A percentile compares a stretch with the other conserved stretches of the same genome.
phyloP scores from a whole-genome alignment of 768 basidiomycete species.

The Porphyrellus cyaneotinctus region DNA sequence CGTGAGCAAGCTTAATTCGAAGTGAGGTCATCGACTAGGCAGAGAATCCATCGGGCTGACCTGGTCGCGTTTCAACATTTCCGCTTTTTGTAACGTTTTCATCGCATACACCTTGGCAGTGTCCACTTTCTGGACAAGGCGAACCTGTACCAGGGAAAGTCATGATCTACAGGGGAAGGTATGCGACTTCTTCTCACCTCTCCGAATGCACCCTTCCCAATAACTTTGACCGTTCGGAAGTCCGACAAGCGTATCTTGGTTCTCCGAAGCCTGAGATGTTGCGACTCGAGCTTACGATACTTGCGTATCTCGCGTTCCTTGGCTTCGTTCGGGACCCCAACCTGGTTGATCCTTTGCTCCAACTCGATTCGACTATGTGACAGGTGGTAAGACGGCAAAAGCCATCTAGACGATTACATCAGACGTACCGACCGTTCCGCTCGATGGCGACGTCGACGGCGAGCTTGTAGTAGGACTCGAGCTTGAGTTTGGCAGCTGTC shows the following conservation, averaged over 20 bases:
- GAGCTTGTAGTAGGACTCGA: constrained; percentile 97
- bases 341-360: constrained; percentile 78
- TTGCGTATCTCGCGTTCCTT: constrained; percentile 87
- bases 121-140: constrained; percentile 94
- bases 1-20: constrained; percentile 78
- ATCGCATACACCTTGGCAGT: constrained; percentile 99
- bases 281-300: constrained; percentile 82
- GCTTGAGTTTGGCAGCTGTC: constrained; percentile 92
- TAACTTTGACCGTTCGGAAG: constrained; percentile 96
- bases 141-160: constrained; percentile 51
- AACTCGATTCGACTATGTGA: constrained; percentile 75
- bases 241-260: constrained; percentile 92
- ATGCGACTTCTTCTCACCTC: constrained; percentile 53
- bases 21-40: constrained; percentile 4
- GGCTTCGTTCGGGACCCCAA: constrained; percentile 67
- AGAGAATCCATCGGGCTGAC: constrained; percentile 39
- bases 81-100: constrained; percentile 97
- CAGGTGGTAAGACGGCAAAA: constrained; percentile 2
- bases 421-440: constrained; percentile 78
- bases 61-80: constrained; percentile 99
- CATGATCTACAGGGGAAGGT: background rate
- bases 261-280: constrained; percentile 85
- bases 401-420: background rate
- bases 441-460: constrained; percentile 97
- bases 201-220: constrained; percentile 98